A percentile compares a stretch with the other conserved stretches of the same genome.
These are phyloP conservation scores for Crithidia bombi DNA, from an alignment of 208 protist species.

Conservation along the genomic window DNA sequence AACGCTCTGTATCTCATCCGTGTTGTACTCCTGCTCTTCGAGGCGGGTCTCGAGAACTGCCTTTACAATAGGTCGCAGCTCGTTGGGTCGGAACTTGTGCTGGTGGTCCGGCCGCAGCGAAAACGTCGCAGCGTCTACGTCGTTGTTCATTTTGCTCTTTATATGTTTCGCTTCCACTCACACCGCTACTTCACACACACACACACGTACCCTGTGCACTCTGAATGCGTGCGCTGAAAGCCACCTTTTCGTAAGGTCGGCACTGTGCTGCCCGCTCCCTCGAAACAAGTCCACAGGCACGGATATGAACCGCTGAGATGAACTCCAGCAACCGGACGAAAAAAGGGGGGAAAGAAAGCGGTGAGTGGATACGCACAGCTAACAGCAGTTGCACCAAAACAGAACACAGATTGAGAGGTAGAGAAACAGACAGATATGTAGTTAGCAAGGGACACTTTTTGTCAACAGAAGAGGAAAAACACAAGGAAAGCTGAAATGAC, in stretches of 20 bases:
- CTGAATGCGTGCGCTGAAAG: no score
- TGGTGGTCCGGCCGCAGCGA: conserved; percentile 89
- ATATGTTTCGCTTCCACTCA: no score
- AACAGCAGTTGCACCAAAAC: background rate
- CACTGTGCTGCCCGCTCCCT: no score
- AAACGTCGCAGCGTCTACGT: conserved; percentile 80
- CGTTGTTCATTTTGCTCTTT: conserved; percentile 52
- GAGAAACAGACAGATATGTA: background rate
- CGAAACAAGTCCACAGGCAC: no score
- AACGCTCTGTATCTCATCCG: conserved; percentile 90
- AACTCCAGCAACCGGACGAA: background rate
- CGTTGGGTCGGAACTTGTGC: conserved; percentile 82
- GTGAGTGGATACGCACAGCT: background rate
- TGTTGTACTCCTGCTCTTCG: conserved; percentile 89
- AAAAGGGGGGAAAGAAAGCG: background rate
- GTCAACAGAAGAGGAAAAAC: no score
- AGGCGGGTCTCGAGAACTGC: conserved; percentile 77
- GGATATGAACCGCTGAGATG: no score
- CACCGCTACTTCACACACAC: no score
- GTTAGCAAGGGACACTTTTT: no score
- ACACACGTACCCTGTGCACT: no score
- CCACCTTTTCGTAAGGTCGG: no score
- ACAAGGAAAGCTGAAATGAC: no score
- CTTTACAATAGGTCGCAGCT: conserved; percentile 83
- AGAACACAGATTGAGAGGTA: background rate